Evolutionary conservation across 2,329 filamentous ascomycete species (phyloP).

Genomic region (Clarireedia homoeocarpa): DNA sequence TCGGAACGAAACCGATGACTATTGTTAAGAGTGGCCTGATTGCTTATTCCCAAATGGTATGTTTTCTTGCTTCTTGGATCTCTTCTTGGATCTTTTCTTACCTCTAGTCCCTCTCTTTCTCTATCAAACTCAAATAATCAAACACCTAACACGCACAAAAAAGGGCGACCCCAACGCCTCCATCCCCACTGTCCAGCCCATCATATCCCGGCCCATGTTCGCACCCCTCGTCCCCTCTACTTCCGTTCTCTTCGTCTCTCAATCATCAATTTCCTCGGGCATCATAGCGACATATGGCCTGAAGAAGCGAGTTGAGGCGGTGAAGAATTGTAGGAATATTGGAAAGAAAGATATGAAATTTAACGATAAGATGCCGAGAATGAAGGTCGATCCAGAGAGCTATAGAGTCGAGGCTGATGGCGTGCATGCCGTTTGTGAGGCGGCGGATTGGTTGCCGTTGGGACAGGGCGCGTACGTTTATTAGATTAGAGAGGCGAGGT

Average conservation of each 20-base stretch:
- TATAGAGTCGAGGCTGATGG: constrained; percentile 87
- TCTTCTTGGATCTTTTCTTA: neutral
- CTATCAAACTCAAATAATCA: neutral
- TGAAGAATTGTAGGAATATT: constrained; percentile 66
- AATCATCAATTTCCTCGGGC: constrained; percentile 60
- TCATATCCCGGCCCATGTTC: constrained; percentile 82
- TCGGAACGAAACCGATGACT: constrained; percentile 75
- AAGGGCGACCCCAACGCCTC: constrained; percentile 74
- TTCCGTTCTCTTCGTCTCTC: constrained; percentile 77
- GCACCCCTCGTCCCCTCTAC: constrained; percentile 63
- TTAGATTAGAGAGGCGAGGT: constrained; percentile 31
- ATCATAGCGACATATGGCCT: constrained; percentile 65
- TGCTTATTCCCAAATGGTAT: constrained; percentile 73
- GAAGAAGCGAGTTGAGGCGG: constrained; percentile 71
- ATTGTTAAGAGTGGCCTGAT: constrained; percentile 88
- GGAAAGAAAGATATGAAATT: constrained; percentile 86
- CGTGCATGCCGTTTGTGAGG: constrained; percentile 62
- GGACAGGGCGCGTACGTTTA: constrained; percentile 74
- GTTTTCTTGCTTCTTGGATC: constrained; percentile 15
- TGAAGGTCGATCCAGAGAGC: constrained; percentile 86
- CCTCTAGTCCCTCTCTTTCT: neutral
- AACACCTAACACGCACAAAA: constrained; percentile 2
- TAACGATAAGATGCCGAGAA: constrained; percentile 75
- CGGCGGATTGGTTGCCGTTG: constrained; percentile 62
- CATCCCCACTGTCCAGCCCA: constrained; percentile 81